These are phyloP conservation scores for Candida dajiaensis DNA, from an alignment of 805 yeast species.

Conservation along the genomic window DNA sequence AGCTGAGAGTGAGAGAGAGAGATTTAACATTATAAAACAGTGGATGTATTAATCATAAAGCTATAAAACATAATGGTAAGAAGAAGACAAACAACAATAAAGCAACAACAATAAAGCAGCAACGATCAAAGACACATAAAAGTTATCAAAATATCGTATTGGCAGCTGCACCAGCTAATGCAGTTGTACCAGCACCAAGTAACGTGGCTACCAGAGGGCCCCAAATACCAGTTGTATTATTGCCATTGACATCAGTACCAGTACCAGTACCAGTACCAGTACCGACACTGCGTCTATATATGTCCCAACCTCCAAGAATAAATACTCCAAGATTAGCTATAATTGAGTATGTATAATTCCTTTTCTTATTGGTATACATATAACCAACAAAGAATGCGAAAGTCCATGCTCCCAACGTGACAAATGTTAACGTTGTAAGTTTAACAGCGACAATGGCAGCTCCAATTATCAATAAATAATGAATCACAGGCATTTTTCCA, in stretches of 20 bases:
- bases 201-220: not conserved
- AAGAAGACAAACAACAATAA: too few relatives aligned
- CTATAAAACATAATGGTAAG: too few relatives aligned
- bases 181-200: not conserved
- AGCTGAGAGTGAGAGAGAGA: too few relatives aligned
- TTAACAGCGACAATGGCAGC: not conserved
- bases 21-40: too few relatives aligned
- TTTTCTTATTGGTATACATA: not conserved
- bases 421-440: not conserved
- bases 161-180: not conserved
- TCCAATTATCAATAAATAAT: not conserved
- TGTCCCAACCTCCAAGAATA: not conserved
- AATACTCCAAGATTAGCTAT: not conserved
- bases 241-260: too few relatives aligned
- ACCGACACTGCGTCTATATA: not conserved
- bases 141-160: constrained; percentile 4
- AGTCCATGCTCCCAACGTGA: not conserved
- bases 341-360: not conserved
- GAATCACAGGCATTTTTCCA: not conserved
- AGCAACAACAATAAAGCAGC: not conserved
- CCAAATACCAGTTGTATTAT: not conserved
- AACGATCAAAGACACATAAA: not conserved
- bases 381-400: not conserved
- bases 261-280: too few relatives aligned
- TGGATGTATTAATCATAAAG: too few relatives aligned